A percentile compares a stretch with the other conserved stretches of the same genome.
These are phyloP conservation scores for Pseudogymnoascus sp. DNA, from an alignment of 2,329 filamentous ascomycete genomes.

Conservation along the genomic window DNA sequence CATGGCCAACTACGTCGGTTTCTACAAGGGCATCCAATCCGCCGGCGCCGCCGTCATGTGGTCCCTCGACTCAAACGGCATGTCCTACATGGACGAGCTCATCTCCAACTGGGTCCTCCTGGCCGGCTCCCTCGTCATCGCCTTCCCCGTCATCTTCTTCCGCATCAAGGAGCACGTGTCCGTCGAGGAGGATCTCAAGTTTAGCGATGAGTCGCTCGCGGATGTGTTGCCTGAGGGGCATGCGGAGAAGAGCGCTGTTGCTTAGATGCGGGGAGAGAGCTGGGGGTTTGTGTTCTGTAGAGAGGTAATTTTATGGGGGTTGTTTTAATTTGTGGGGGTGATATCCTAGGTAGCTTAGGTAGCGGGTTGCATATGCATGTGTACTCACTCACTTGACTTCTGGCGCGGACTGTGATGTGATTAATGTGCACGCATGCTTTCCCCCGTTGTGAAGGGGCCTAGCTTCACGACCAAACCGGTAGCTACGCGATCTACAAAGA, in stretches of 20 bases:
- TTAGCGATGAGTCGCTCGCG: constrained; percentile 71
- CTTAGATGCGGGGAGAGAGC: background rate
- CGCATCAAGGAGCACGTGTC: constrained; percentile 76
- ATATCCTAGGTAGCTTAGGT: background rate
- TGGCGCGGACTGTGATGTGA: background rate
- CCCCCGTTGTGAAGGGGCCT: background rate
- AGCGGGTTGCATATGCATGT: constrained; percentile 1
- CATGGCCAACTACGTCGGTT: constrained; percentile 83
- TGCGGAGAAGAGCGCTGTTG: constrained; percentile 13
- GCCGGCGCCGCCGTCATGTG: constrained; percentile 71
- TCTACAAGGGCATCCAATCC: constrained; percentile 88
- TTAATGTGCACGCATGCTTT: background rate
- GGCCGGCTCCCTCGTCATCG: constrained; percentile 63
- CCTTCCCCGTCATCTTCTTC: constrained; percentile 67
- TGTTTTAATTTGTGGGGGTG: background rate
- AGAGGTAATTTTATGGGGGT: background rate
- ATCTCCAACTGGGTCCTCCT: constrained; percentile 69
- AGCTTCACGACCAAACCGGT: too few relatives aligned
- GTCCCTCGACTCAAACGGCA: constrained; percentile 55
- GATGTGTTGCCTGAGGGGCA: constrained; percentile 46
- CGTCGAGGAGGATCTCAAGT: constrained; percentile 73
- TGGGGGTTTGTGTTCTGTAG: background rate
- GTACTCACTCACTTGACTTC: background rate
- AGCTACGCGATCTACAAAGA: too few relatives aligned
- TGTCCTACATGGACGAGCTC: constrained; percentile 64